Evolutionary conservation across 345 rosid species (phyloP), one percentile per base, ranked within the genome.

Genomic region (Erysimum cheiranthoides): DNA sequence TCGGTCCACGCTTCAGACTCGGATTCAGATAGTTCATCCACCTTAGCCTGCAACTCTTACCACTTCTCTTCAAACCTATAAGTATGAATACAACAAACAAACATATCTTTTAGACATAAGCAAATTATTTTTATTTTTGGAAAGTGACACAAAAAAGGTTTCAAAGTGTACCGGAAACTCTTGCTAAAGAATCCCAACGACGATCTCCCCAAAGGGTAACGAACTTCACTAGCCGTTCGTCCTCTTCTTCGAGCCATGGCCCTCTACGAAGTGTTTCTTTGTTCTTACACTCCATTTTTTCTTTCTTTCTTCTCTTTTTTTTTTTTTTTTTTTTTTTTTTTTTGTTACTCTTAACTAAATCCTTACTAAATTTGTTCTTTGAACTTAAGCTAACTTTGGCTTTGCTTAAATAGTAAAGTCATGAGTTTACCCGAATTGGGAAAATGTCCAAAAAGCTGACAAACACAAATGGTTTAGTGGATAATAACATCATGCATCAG

Each of bases 11-110:
- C 78, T 89, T 88, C 18, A 92, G 71, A 66, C 73, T 83, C 5
- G 96, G 93, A 38, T 75, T 78, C 36, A 92, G 76, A 65, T 89
- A 87, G 82, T 92, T 88, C 84, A 89, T 78, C 96, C 96, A 88
- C 34, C 93, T 80, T 63, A 87, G 73, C 57, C 92, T 84, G 67
- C 93, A 89, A 81, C 92, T 89, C 87, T 88, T 88, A 32, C 96
- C 93, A 51, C 87, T 88, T 80, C 90, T 88, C 66, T 57, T 86
- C 58, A 92, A 57, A 57, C 90, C 96, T 87, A 21, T 13, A 31
- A 53, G 65, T 36, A 60, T 28, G 38, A 62, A 38, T n/a, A 70
- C 54, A 46, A n/a, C 17, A 50, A 63, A n/a, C 10, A 68, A 17
- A 31, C 5, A 39, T 56, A 68, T 49, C 10, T 56, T 9, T 64